Conservation (phyloP, 1,284 basidiomycete species). For the Microbotryomycetes sp. region DNA sequence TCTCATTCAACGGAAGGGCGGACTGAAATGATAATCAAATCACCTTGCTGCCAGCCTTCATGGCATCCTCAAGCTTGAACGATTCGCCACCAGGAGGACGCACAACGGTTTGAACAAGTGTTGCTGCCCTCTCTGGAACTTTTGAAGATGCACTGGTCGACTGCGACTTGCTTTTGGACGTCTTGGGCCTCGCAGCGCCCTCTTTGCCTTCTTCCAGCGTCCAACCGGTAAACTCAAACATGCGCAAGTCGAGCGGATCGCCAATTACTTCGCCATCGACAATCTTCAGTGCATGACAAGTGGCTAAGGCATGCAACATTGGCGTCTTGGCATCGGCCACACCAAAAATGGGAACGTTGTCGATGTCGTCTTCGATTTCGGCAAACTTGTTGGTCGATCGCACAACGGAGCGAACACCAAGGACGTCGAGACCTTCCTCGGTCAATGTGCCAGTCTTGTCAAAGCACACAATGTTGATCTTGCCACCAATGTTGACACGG, state of each 20-base stretch:
- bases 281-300: conserved; percentile 92
- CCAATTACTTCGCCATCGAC: conserved; percentile 85
- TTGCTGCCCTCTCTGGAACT: conserved; percentile 65
- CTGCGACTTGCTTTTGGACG: conserved; percentile 6
- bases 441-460: conserved; percentile 99
- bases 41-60: conserved; percentile 71
- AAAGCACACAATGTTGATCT: conserved; percentile 97
- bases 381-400: conserved; percentile 67
- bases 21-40: background rate
- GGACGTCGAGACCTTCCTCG: conserved; percentile 94
- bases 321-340: conserved; percentile 62
- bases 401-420: conserved; percentile 80
- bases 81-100: conserved; percentile 83
- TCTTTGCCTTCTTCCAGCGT: conserved; percentile 77
- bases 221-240: conserved; percentile 93
- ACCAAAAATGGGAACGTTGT: conserved; percentile 67
- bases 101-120: conserved; percentile 93
- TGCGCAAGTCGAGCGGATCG: conserved; percentile 85
- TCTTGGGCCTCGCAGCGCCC: conserved; percentile 16
- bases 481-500: conserved; percentile 91
- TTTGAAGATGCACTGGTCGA: conserved; percentile 45
- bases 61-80: conserved; percentile 86
- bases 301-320: conserved; percentile 86
- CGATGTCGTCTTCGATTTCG: conserved; percentile 78
- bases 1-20: conserved; percentile 9